Evolutionary conservation across 2,329 filamentous ascomycete species (phyloP).

Genomic region (Fusarium sp.): DNA sequence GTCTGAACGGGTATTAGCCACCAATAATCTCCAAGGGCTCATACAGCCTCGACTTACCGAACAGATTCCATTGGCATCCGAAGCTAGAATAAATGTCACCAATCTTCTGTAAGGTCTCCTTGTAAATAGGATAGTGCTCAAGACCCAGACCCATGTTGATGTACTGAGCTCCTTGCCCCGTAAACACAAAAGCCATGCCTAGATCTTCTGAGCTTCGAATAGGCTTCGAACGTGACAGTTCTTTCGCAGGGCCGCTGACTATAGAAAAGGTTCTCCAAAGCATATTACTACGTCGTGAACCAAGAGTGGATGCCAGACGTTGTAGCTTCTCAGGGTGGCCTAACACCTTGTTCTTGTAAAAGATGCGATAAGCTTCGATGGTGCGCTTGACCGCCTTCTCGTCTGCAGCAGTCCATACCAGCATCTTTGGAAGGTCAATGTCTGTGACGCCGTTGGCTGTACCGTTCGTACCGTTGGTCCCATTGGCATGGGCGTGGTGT

Average conservation of each 20-base stretch:
- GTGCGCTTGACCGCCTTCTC: conserved; percentile 45
- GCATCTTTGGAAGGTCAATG: conserved; percentile 46
- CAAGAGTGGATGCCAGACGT: conserved; percentile 49
- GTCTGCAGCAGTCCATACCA: conserved; percentile 53
- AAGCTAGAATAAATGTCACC: conserved; percentile 2
- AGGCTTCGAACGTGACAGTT: neutral
- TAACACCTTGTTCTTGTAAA: neutral
- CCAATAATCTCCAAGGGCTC: fast-evolving
- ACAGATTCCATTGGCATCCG: neutral
- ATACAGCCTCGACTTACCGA: neutral
- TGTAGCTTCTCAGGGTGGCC: neutral
- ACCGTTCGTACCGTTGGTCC: conserved; percentile 16
- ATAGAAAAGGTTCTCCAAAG: conserved; percentile 16
- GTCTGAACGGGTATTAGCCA: fast-evolving
- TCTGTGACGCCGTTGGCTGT: neutral
- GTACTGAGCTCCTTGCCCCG: conserved; percentile 54
- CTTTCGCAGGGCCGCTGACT: neutral
- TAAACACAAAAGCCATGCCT: conserved; percentile 46
- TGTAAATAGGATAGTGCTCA: conserved; percentile 14
- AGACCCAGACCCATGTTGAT: conserved; percentile 48
- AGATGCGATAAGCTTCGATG: neutral
- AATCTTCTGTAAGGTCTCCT: conserved; percentile 11
- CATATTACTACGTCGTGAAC: conserved; percentile 45
- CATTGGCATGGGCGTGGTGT: neutral
- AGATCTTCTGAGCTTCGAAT: conserved; percentile 5